Conservation (phyloP, 1,284 basidiomycete genomes). For the Dichomitus squalens region DNA sequence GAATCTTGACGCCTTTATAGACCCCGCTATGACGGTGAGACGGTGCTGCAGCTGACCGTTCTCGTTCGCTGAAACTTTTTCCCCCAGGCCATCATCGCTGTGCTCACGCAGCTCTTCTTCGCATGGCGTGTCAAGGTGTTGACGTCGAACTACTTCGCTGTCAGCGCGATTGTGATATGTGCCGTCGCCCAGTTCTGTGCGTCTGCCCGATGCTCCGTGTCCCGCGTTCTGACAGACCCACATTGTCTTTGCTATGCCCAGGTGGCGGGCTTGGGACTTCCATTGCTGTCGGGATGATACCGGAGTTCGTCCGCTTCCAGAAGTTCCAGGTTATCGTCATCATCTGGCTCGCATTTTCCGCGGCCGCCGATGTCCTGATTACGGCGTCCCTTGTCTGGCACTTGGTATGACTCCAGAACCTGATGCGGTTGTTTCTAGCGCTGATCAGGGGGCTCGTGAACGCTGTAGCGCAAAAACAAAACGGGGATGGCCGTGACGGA, state of each 20-base stretch:
- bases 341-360: constrained; percentile 35
- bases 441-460: neutral
- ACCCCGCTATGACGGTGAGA: constrained; percentile 33
- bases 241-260: constrained; percentile 5
- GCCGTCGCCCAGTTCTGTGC: constrained; percentile 33
- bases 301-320: constrained; percentile 35
- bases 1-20: constrained; percentile 12
- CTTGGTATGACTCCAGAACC: neutral
- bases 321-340: constrained; percentile 37
- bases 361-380: constrained; percentile 33
- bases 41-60: neutral
- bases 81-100: constrained; percentile 38
- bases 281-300: constrained; percentile 35
- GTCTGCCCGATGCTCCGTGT: no score
- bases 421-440: neutral
- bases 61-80: neutral
- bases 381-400: constrained; percentile 29
- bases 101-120: constrained; percentile 43
- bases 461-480: constrained; percentile 35
- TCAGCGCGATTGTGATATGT: constrained; percentile 26
- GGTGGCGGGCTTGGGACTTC: constrained; percentile 36
- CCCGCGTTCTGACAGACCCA: no score
- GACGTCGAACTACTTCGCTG: constrained; percentile 30
- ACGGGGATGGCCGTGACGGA: constrained; percentile 26
- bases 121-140: constrained; percentile 44